Evolutionary conservation across 2,329 filamentous ascomycete genomes (phyloP), one percentile per base, ranked within the genome.

Genomic region (Rutstroemia sp.): DNA sequence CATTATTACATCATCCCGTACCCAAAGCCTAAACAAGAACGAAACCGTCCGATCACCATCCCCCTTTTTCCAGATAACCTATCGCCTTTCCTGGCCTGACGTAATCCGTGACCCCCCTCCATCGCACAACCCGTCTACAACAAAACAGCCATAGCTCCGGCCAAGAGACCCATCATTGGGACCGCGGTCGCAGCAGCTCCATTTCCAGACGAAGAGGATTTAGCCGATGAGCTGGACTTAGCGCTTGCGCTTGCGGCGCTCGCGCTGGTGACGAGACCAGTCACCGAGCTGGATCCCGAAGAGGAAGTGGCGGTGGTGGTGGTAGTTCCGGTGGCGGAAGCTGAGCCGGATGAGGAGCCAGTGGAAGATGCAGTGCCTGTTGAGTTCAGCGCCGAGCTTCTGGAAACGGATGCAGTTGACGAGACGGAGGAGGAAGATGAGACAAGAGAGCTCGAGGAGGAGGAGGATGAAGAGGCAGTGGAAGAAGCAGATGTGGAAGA

Each of bases 121-220:
- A 19, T 49, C 25, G 4, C 47, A 36, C n/a, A n/a, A 19, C 16
- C 21, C 40, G 16, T 38, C 49, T 55, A 56, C 48, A 56, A 52
- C 30, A 56, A 47, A 23, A 52, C n/a, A 47, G 54, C 54, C 21
- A 19, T 47, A 21, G 48, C 54, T 30, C 54, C 54, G 25, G 42
- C 48, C 42, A 56, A 51, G 10, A 56, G 54, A 14, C 54, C 54
- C 12, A 56, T 23, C 39, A 56, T 52, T 38, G 54, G 54, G 27
- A 56, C 36, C 30, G 39, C 48, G 5, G 54, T 56, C 6, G 54
- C 54, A 4, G 42, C 42, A 21, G 48, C 54, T 21, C 54, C 54
- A 19, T 46, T 56, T 4, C n/a, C 21, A 30, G 48, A 46, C 2
- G 51, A 19, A 27, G 30, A 19, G 12, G 49, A 34, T 30, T 16